A percentile compares a stretch with the other conserved stretches of the same genome.
phyloP scores from a whole-genome alignment of 2,329 filamentous ascomycete genomes.

The Fusarium torreyae region DNA sequence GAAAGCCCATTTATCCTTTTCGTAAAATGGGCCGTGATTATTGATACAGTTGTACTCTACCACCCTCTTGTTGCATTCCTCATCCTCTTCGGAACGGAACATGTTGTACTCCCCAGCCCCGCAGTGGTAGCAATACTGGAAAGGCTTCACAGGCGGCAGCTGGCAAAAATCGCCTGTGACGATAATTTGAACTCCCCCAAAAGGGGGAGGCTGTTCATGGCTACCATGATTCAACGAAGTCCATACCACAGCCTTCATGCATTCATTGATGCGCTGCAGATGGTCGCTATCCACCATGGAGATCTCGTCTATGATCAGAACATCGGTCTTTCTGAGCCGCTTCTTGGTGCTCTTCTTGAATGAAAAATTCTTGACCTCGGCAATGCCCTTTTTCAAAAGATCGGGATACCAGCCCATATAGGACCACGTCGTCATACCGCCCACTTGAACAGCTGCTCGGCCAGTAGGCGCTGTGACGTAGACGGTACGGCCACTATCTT shows the following conservation, averaged over 20 bases:
- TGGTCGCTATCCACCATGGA: conserved; percentile 72
- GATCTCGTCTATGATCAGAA: conserved; percentile 77
- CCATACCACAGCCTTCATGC: conserved; percentile 51
- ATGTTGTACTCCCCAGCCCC: conserved; percentile 13
- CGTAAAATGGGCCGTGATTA: conserved; percentile 29
- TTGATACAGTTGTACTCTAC: too few species aligned
- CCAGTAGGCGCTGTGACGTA: conserved; percentile 73
- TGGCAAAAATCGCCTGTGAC: conserved; percentile 68
- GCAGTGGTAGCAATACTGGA: conserved; percentile 52
- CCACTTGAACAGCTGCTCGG: conserved; percentile 69
- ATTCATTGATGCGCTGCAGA: conserved; percentile 43
- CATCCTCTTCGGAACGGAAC: not conserved
- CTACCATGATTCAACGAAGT: too few species aligned
- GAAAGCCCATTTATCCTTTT: conserved; percentile 72
- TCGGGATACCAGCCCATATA: conserved; percentile 70
- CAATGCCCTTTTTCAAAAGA: conserved; percentile 39
- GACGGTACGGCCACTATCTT: conserved; percentile 52
- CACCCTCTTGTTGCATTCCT: too few species aligned
- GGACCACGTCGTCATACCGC: conserved; percentile 69
- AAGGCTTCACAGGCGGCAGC: conserved; percentile 71
- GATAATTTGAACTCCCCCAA: conserved; percentile 48
- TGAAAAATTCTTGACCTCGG: not conserved
- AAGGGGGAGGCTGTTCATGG: conserved; percentile 3
- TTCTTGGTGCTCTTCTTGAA: conserved; percentile 39
- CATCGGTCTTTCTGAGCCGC: conserved; percentile 62